Evolutionary conservation across 768 basidiomycete genomes (phyloP), one percentile per base, ranked within the genome.

Genomic region (Trametes elegans): DNA sequence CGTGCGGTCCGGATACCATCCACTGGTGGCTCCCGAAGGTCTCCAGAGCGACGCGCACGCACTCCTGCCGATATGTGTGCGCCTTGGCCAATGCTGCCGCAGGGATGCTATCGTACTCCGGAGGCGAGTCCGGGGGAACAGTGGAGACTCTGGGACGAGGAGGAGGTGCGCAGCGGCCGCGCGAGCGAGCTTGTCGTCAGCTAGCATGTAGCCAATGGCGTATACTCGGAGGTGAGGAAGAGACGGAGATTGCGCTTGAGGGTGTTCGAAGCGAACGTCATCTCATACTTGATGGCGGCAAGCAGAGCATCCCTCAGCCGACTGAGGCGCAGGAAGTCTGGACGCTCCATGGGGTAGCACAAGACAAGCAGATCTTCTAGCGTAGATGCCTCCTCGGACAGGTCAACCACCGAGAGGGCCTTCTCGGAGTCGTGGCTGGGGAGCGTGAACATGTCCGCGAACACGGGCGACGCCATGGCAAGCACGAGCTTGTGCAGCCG

Each of bases 401-500:
- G 16, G 1, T 53, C 41, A 7, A 57, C 42, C 13, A 51, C 44
- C 13, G 6, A 41, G 47, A 6, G 18, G 4, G 7, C 14, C 55
- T 13, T 27, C 39, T 5, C 19, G 19, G 26, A 24, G 16, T 1
- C 21, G 40, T 7, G 7, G 13, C 5, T 19, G 9, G 55, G 55
- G 8, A 50, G 42, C 6, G 47, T 10, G 27, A 57, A 55, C 66
- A 70, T 69, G 34, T 27, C 48, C 11, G 18, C 19, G 42, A 45
- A 72, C 16, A 79, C 64, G 1, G 74, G 64, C 14, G 76, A 80
- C 5, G 74, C 73, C 50, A 66, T 72, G 29, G 70, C 68, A 34
- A 82, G 62, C 35, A 77, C 72, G 40, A 74, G 54, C 41, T 71
- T 74, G 62, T 76, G 73, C 44, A 81, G 68, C 26, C 72, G 75